Percentiles rank a stretch among this genome's conserved stretches.
These are phyloP conservation scores for slime mould (Dictyostelium discoideum) DNA, from an alignment of 78 protist genomes.

Conservation along the genomic window dicty_2.7 NC_007088.5:590001-590500, in stretches of 20 bases:
- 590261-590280: neutral
- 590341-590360: neutral
- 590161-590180: neutral
- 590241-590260: neutral
- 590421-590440: neutral
- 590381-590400: neutral
- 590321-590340: neutral
- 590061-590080: neutral
- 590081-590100: neutral
- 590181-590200: neutral
- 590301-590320: neutral
- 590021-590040: neutral
- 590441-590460: neutral
- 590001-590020: neutral
- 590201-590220: neutral
- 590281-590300: neutral
- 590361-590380: neutral
- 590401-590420: neutral
- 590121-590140: neutral
- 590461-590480: neutral
- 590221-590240: neutral
- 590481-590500: neutral
- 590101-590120: neutral
- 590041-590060: neutral
- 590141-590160: neutral